These are phyloP conservation scores for Amanita rubescens DNA, from an alignment of 768 basidiomycete genomes.

Conservation along the genomic window DNA sequence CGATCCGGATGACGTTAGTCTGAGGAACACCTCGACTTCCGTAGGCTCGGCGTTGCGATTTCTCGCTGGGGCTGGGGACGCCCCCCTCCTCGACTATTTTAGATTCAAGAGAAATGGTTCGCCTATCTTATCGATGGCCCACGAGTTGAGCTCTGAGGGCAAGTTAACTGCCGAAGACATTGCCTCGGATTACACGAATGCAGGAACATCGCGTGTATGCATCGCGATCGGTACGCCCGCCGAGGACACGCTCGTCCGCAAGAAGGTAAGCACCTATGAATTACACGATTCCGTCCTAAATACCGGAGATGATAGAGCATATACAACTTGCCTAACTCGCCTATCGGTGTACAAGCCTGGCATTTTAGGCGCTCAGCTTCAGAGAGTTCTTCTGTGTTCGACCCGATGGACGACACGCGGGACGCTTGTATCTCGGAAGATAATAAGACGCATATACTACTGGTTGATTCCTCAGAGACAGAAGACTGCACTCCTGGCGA, in stretches of 20 bases:
- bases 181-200: neutral
- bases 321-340: neutral
- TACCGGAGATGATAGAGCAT: neutral
- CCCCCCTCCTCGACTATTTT: constrained; percentile 1
- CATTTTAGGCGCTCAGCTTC: neutral
- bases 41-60: constrained; percentile 4
- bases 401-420: neutral
- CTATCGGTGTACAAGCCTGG: neutral
- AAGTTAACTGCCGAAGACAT: neutral
- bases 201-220: neutral
- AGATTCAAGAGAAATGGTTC: neutral
- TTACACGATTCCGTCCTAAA: neutral
- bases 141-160: neutral
- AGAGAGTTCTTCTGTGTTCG: neutral
- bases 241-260: neutral
- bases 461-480: neutral
- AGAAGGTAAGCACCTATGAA: neutral
- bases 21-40: constrained; percentile 8
- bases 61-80: neutral
- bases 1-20: constrained; percentile 15
- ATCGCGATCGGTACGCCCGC: neutral
- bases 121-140: neutral
- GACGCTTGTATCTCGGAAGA: neutral
- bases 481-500: neutral
- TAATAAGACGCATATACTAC: neutral